Evolutionary conservation across 2,329 filamentous ascomycete genomes (phyloP).

Genomic region (Raffaelea albimanens): DNA sequence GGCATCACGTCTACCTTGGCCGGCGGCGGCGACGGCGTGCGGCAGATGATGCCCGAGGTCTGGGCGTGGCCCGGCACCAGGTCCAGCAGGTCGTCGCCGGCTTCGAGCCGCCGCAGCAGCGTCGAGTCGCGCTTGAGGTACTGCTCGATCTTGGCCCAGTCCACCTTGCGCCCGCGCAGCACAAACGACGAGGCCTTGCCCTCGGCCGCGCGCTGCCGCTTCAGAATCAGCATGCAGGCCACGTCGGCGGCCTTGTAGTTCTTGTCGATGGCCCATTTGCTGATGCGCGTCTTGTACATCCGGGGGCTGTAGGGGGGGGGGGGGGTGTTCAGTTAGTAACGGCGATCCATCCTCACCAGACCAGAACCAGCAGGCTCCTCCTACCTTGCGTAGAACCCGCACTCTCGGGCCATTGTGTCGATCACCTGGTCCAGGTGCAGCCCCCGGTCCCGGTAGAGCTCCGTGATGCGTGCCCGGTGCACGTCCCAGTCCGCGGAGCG

Average conservation of each 20-base stretch:
- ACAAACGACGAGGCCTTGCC: constrained; percentile 18
- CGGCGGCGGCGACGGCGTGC: constrained; percentile 15
- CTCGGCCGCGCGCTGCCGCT: constrained; percentile 14
- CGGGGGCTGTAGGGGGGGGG: constrained; percentile 15
- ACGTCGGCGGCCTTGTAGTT: constrained; percentile 22
- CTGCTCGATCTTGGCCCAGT: constrained; percentile 18
- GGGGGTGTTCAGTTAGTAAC: too few relatives aligned
- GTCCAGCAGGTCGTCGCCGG: constrained; percentile 10
- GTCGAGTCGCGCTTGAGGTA: constrained; percentile 19
- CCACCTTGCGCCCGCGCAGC: constrained; percentile 17
- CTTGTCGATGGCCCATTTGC: constrained; percentile 23
- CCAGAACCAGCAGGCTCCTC: background rate
- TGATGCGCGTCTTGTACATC: constrained; percentile 25
- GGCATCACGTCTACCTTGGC: background rate
- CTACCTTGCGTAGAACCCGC: constrained; percentile 18
- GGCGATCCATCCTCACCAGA: background rate
- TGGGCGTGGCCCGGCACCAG: constrained; percentile 9
- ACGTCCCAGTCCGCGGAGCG: constrained; percentile 18
- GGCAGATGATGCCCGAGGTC: constrained; percentile 15
- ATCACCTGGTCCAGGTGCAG: constrained; percentile 19
- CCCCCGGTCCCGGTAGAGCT: constrained; percentile 18
- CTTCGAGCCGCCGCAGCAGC: constrained; percentile 10
- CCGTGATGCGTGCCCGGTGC: constrained; percentile 17
- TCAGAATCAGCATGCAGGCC: constrained; percentile 16
- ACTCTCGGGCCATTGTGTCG: constrained; percentile 16